These are phyloP conservation scores for Abrus precatorius DNA, from an alignment of 306 rosid species.

Conservation along the genomic window DNA sequence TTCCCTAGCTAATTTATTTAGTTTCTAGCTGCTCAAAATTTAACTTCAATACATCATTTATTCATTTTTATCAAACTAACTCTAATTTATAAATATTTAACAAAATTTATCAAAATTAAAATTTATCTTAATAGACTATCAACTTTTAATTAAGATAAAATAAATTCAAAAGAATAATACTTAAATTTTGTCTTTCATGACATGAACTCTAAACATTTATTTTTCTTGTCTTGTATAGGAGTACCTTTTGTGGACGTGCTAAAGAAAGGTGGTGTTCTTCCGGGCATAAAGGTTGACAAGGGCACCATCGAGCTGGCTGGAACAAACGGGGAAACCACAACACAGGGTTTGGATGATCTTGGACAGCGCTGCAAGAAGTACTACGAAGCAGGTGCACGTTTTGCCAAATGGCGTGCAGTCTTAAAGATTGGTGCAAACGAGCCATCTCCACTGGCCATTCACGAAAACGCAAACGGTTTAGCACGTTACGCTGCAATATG, in stretches of 20 bases:
- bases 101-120: too few species aligned
- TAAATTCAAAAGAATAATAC: too few species aligned
- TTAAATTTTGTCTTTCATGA: neutral
- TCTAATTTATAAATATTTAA: too few species aligned
- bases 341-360: slow-evolving; percentile 87
- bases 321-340: slow-evolving; percentile 85
- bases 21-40: too few species aligned
- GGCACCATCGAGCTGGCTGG: slow-evolving; percentile 85
- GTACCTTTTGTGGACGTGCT: slow-evolving; percentile 73
- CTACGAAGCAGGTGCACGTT: slow-evolving; percentile 84
- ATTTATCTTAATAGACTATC: too few species aligned
- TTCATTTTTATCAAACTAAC: too few species aligned
- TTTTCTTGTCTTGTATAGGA: slow-evolving; percentile 55
- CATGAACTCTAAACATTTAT: too few species aligned
- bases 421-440: slow-evolving; percentile 80
- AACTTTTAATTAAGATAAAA: too few species aligned
- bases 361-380: slow-evolving; percentile 77
- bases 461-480: slow-evolving; percentile 78
- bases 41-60: too few species aligned
- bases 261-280: slow-evolving; percentile 74
- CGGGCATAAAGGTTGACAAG: slow-evolving; percentile 92
- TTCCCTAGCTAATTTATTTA: too few species aligned
- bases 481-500: slow-evolving; percentile 83
- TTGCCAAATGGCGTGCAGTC: slow-evolving; percentile 90
- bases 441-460: slow-evolving; percentile 71